These are phyloP conservation scores for bread wheat (Triticum aestivum) DNA, from an alignment of 176 grass and related monocot genomes.

Conservation along the genomic window DNA sequence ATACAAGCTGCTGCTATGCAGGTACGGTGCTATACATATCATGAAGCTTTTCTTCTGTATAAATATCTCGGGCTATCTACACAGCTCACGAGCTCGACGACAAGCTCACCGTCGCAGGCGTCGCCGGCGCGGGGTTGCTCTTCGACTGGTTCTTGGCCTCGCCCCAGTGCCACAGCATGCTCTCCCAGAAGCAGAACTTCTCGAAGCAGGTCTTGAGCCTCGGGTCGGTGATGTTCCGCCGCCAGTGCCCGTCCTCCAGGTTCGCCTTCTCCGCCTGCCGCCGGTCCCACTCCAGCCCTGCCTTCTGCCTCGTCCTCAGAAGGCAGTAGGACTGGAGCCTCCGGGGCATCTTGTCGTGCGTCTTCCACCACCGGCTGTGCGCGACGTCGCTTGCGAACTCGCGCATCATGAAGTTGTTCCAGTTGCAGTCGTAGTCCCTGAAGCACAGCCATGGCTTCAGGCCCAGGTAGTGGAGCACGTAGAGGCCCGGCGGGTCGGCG, in stretches of 20 bases:
- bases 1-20: slow-evolving; percentile 54
- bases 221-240: slow-evolving; percentile 58
- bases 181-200: slow-evolving; percentile 92
- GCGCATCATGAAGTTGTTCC: slow-evolving; percentile 57
- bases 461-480: slow-evolving; percentile 77
- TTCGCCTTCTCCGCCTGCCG: slow-evolving; percentile 74
- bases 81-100: slow-evolving; percentile 47
- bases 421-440: slow-evolving; percentile 92
- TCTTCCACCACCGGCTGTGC: slow-evolving; percentile 72
- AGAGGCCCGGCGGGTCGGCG: slow-evolving; percentile 64
- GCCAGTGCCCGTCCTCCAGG: slow-evolving; percentile 71
- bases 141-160: slow-evolving; percentile 51
- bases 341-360: slow-evolving; percentile 71
- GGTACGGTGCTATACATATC: slow-evolving; percentile 31
- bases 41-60: slow-evolving; percentile 25
- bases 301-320: slow-evolving; percentile 75
- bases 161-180: slow-evolving; percentile 91
- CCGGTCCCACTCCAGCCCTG: slow-evolving; percentile 71
- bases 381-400: slow-evolving; percentile 82
- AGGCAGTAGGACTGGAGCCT: slow-evolving; percentile 62
- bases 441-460: slow-evolving; percentile 97
- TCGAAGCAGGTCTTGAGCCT: slow-evolving; percentile 72
- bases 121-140: neutral
- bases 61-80: slow-evolving; percentile 28
- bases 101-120: slow-evolving; percentile 19